Base-by-base conservation (phyloP, 352 stramenopile genomes). In the Peronospora tabacina region DNA sequence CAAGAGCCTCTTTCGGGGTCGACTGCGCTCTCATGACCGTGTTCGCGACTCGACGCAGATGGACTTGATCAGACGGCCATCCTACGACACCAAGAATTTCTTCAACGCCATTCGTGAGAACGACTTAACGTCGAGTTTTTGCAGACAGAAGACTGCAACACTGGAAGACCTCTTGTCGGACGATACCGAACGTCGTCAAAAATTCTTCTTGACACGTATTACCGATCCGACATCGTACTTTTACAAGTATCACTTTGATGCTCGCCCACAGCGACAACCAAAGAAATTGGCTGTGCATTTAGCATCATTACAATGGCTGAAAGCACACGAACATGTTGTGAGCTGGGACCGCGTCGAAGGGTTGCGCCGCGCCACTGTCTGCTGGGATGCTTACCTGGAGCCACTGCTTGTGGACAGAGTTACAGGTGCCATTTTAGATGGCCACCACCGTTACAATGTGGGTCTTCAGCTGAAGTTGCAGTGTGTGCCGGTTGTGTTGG, bases 191-290 rank as follows among this genome's bases (percentile, higher is more conserved):
- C 61, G 61, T 26, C 75, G 76, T 12, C 64, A 89, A 48, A 87
- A 87, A 37, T 93, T 93, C 60, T 90, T 87, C 53, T 55, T 85
- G 34, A 90, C 80, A 44, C 82, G 82, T 45, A 80, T 93, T 32
- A 75, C 75, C 24, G 82, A 93, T 41, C 82, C 82, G n/a, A 93
- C 82, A 29, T 93, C 82, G 34, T 93, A 93, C 60, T 93, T 93
- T 19, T 93, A 87, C 82, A 93, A 93, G 64, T 93, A 87, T 70
- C 79, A 81, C 52, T 88, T 93, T 35, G 76, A 90, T 40, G 71
- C 75, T 33, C 70, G 55, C 16, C 76, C 69, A 13, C 68, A 84
- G 51, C 79, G 80, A 2, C 67, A 80, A 40, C 82, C 82, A 5
- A 84, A 83, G 50, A 82, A 81, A 30, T 50, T 76, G 11, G 49